Base-by-base conservation (phyloP, 495 filamentous ascomycete species). In the Lepidopterella palustris region DNA sequence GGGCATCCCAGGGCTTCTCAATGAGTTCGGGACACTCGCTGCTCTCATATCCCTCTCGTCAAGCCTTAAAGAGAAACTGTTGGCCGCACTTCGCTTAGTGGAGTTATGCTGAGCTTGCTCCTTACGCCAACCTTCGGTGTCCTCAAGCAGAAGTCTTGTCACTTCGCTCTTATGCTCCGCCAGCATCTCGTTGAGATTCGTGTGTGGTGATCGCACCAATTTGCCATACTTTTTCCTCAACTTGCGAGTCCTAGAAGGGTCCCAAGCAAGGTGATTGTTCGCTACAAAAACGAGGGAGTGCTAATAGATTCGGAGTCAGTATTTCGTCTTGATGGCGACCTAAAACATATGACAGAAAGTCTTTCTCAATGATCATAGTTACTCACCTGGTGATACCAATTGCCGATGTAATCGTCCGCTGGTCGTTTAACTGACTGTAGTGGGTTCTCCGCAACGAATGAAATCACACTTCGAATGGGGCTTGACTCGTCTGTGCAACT, bases 201-300 rank as follows among this genome's bases (percentile, higher is more conserved):
- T 59, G 4, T 60, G 35, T 3, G 24, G 5, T 5, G 69, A 73
- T 51, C 67, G 42, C n/a, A 64, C 35, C 11, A 76, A 39, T 5
- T 60, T 62, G 0, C 75, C 75, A 42, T 71, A 76, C 24, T 71
- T 70, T 55, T 65, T 70, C 26, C 69, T 61, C 2, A 54, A 50
- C 55, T 72, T 75, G 4, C 61, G 61, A 3, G 57, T 51, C 25
- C 65, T 57, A 3, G 66, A 65, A 18, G 60, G 66, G 15, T 69
- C 72, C 89, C 89, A 95, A 60, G 87, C 83, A 8, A 81, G 79
- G 64, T 95, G 91, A 45, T 82, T 75, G 25, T 77, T 74, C 0
- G 84, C 77, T 24, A 95, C 88, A 64, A 86, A 92, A 57, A 95
- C 84, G 1, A 69, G 57, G n/a, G 75, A 77, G 51, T 74, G 67